Conservation (phyloP, 257 asterid genomes). For the Salvia miltiorrhiza region DNA sequence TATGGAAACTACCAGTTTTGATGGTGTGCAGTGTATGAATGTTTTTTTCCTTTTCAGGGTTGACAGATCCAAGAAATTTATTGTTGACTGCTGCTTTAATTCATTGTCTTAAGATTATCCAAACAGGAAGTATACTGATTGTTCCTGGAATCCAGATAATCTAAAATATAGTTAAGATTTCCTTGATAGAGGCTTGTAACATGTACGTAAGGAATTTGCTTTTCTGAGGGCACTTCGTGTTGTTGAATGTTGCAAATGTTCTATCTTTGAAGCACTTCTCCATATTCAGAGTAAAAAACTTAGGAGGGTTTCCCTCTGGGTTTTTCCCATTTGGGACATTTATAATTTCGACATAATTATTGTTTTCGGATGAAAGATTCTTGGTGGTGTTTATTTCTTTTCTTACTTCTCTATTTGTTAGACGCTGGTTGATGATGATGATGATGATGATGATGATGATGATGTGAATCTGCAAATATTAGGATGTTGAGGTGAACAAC, state of each 20-base stretch:
- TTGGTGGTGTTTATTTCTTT: background rate
- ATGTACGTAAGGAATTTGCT: background rate
- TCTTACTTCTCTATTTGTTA: background rate
- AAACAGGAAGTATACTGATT: background rate
- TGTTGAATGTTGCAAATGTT: background rate
- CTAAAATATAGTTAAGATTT: background rate
- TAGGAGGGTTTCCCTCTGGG: background rate
- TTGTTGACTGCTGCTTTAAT: background rate
- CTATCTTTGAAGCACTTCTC: background rate
- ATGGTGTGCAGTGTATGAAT: background rate
- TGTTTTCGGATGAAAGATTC: background rate
- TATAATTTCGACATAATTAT: background rate
- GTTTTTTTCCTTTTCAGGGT: background rate
- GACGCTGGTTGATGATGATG: conserved; percentile 20
- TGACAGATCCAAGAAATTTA: conserved; percentile 3
- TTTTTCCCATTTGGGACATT: background rate
- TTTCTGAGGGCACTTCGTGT: background rate
- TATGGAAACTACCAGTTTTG: background rate
- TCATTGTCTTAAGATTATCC: background rate
- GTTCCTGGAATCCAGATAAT: background rate
- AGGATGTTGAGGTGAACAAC: conserved; percentile 71
- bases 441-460: conserved; percentile 24
- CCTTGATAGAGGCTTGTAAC: background rate
- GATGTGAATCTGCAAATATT: conserved; percentile 10
- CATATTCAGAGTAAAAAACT: background rate